Conservation (phyloP, 2,329 filamentous ascomycete genomes). For the Paracorniculantispora psalliotae region DNA sequence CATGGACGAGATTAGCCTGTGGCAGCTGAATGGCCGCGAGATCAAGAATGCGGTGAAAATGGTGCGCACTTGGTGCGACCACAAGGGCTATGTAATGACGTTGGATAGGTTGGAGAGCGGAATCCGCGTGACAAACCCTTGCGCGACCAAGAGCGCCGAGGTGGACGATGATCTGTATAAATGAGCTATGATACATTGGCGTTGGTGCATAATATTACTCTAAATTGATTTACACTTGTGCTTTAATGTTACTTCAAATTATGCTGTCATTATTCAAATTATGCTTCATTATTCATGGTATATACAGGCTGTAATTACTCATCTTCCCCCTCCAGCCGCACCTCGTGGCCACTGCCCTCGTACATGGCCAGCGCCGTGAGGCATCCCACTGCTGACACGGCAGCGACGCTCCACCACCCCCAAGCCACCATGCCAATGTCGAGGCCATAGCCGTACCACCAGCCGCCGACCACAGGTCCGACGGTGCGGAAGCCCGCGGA, state of each 20-base stretch:
- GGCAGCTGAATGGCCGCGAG: constrained; percentile 41
- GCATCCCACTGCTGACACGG: constrained; percentile 52
- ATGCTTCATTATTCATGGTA: background rate
- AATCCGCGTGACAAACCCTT: constrained; percentile 41
- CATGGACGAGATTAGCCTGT: constrained; percentile 33
- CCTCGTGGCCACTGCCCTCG: constrained; percentile 60
- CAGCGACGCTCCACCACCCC: constrained; percentile 44
- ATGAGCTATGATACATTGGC: background rate
- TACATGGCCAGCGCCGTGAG: constrained; percentile 55
- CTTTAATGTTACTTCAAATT: too few species aligned
- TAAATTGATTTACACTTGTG: background rate
- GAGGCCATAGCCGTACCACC: constrained; percentile 42
- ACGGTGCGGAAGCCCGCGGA: constrained; percentile 45
- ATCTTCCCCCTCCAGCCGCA: constrained; percentile 45
- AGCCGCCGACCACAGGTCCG: constrained; percentile 45
- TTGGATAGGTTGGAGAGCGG: constrained; percentile 38
- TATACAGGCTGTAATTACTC: too few species aligned
- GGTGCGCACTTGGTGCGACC: constrained; percentile 39
- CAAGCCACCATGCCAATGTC: constrained; percentile 42
- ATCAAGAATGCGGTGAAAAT: constrained; percentile 46
- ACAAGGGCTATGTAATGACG: constrained; percentile 39
- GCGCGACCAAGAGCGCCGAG: constrained; percentile 31
- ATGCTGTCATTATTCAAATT: background rate
- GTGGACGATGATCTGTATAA: constrained; percentile 9
- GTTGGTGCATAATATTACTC: background rate